Percentiles rank a stretch among this genome's conserved stretches.
Conservation (phyloP, 2,329 filamentous ascomycete genomes). For the Xylaria multiplex region DNA sequence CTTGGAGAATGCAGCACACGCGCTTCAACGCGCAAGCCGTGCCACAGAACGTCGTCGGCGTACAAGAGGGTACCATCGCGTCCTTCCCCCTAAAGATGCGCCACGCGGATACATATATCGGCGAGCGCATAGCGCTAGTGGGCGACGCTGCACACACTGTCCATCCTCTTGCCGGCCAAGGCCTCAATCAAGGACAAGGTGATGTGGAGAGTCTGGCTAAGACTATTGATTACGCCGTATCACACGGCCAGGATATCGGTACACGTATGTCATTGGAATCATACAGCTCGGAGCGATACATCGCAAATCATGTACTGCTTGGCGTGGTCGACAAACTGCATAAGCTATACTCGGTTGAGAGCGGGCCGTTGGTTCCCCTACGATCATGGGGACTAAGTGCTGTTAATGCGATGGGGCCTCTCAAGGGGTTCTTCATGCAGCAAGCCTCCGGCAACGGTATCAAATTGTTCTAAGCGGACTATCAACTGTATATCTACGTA, state of each 20-base stretch:
- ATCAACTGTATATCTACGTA: conserved; percentile 9
- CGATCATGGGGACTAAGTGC: conserved; percentile 80
- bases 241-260: conserved; percentile 89
- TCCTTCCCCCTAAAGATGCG: conserved; percentile 92
- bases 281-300: conserved; percentile 84
- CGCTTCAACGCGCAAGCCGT: conserved; percentile 61
- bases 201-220: conserved; percentile 83
- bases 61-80: conserved; percentile 83
- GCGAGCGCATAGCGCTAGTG: conserved; percentile 88
- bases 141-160: conserved; percentile 96
- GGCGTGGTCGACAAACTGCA: conserved; percentile 90
- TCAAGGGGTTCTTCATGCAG: conserved; percentile 90
- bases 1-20: conserved; percentile 84
- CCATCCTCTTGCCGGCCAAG: conserved; percentile 93
- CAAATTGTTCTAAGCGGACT: conserved; percentile 40
- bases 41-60: conserved; percentile 72
- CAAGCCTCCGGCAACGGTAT: conserved; percentile 67
- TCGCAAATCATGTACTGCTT: conserved; percentile 80
- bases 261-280: conserved; percentile 79
- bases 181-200: conserved; percentile 90
- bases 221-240: conserved; percentile 79
- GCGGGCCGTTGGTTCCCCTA: conserved; percentile 81
- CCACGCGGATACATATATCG: conserved; percentile 93
- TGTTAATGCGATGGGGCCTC: conserved; percentile 76
- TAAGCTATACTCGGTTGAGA: conserved; percentile 85